phyloP scores from a whole-genome alignment of 2,329 filamentous ascomycete genomes.

The Capronia epimyces region DNA sequence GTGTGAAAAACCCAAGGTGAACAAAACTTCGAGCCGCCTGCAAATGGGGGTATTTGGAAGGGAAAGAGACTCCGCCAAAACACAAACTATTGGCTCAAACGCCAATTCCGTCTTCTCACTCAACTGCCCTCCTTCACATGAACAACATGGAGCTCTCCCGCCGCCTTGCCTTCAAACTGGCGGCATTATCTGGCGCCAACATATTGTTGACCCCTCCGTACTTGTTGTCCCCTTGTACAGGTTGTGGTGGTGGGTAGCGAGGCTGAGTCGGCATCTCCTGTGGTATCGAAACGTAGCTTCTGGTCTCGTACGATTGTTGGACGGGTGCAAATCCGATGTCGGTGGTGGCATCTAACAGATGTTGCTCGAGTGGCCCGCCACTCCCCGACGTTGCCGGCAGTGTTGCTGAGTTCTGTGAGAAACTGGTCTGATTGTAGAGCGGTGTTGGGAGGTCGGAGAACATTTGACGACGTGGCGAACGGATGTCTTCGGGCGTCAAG shows the following conservation, averaged over 20 bases:
- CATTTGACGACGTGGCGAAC: constrained; percentile 60
- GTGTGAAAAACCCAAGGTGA: not conserved
- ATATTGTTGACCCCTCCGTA: constrained; percentile 38
- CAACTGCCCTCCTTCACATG: constrained; percentile 11
- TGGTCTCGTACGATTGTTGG: constrained; percentile 34
- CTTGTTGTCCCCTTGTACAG: constrained; percentile 23
- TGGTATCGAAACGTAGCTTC: constrained; percentile 31
- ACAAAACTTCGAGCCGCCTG: constrained; percentile 6
- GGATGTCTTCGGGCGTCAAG: constrained; percentile 50
- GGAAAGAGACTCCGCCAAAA: not conserved
- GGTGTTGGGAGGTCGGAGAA: constrained; percentile 63
- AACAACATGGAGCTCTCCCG: constrained; percentile 44
- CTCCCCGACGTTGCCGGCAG: constrained; percentile 29
- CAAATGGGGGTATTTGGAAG: constrained; percentile 17
- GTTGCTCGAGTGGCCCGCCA: constrained; percentile 40
- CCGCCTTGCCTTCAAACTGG: constrained; percentile 41
- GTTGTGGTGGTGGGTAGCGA: constrained; percentile 21
- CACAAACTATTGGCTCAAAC: not conserved
- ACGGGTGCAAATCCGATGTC: constrained; percentile 36
- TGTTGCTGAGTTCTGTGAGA: constrained; percentile 33
- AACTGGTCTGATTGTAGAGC: constrained; percentile 54
- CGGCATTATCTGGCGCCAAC: constrained; percentile 37
- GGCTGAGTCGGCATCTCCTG: constrained; percentile 26
- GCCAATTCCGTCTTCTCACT: not conserved
- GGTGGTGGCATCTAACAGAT: constrained; percentile 46